Percentiles rank a stretch among this genome's conserved stretches.
These are phyloP conservation scores for Pleurotus salmoneostramineus DNA, from an alignment of 768 basidiomycete genomes.

Conservation along the genomic window DNA sequence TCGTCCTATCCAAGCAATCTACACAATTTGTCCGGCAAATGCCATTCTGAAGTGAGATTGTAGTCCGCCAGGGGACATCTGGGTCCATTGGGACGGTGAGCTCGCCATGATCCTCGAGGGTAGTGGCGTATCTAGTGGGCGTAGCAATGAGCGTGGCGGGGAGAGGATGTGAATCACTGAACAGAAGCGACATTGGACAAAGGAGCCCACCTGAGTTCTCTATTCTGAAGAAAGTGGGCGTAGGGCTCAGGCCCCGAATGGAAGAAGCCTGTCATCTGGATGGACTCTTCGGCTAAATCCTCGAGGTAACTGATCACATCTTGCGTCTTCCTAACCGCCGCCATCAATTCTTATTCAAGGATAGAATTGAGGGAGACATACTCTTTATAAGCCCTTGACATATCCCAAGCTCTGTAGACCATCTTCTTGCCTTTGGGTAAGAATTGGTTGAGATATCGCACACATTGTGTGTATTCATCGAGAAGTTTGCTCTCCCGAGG, in stretches of 20 bases:
- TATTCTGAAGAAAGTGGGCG: slow-evolving; percentile 57
- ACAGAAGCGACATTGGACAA: background rate
- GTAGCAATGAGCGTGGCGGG: background rate
- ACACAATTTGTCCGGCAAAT: slow-evolving; percentile 95
- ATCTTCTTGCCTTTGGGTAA: slow-evolving; percentile 83
- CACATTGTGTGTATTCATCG: slow-evolving; percentile 89
- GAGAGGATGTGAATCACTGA: background rate
- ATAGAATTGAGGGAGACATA: slow-evolving; percentile 20
- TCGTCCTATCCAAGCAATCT: slow-evolving; percentile 94
- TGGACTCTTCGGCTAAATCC: slow-evolving; percentile 90
- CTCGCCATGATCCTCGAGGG: slow-evolving; percentile 12
- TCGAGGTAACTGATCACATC: slow-evolving; percentile 95
- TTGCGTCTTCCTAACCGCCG: slow-evolving; percentile 70
- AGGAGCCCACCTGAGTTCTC: slow-evolving; percentile 1
- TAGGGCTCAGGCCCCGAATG: slow-evolving; percentile 89
- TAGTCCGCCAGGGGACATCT: slow-evolving; percentile 49
- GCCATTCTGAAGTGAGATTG: slow-evolving; percentile 84
- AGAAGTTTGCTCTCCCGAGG: slow-evolving; percentile 88
- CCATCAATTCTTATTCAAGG: background rate
- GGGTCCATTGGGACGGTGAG: background rate
- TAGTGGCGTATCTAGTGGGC: background rate
- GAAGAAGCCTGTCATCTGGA: slow-evolving; percentile 91
- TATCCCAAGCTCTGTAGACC: slow-evolving; percentile 94
- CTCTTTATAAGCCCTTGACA: slow-evolving; percentile 94
- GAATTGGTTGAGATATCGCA: slow-evolving; percentile 93